Base-by-base conservation (phyloP, 495 filamentous ascomycete genomes). In the Penicillium bialowiezense region DNA sequence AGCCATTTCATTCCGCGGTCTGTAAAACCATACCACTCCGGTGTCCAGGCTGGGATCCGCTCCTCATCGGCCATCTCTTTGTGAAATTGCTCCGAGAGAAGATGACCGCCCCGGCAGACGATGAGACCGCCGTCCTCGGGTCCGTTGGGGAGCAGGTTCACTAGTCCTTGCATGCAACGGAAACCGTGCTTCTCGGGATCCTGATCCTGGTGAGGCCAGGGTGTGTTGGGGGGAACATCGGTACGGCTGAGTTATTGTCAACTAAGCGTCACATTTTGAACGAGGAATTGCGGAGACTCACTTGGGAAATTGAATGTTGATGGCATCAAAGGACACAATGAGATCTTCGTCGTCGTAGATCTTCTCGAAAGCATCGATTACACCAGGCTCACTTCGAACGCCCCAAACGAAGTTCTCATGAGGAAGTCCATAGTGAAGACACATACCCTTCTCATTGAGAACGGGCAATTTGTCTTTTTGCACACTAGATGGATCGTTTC, bases 171-270 rank as follows among this genome's bases (percentile, higher is more conserved):
- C 19, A 76, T 55, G 47, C 74, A 76, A 24, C 66, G 58, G 63
- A 77, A 71, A 21, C 71, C 71, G 32, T 56, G 65, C 28, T 70
- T 69, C 5, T 52, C 48, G 7, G 72, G 72, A 40, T 69, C 61
- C 50, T 77, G 74, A 37, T 77, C 74, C 43, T 69, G 63, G 48
- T 77, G 74, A 3, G 72, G 72, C 74, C 74, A 76, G 13, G 72
- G 69, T 14, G 64, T 70, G 53, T 72, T 70, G 41, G 57, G 45
- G 7, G 66, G 50, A 21, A 70, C 26, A 43, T 72, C 67, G 37
- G 51, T 58, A n/a, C 62, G 67, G 34, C 63, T 67, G 21, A 10
- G 1, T 18, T 4, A 32, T 10, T 32, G 7, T 13, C 17, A 33
- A 20, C 15, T 1, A 14, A 14, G 8, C 3, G n/a, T n/a, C n/a